Conservation (phyloP, 768 basidiomycete genomes). For the Termitomyces sp. region DNA sequence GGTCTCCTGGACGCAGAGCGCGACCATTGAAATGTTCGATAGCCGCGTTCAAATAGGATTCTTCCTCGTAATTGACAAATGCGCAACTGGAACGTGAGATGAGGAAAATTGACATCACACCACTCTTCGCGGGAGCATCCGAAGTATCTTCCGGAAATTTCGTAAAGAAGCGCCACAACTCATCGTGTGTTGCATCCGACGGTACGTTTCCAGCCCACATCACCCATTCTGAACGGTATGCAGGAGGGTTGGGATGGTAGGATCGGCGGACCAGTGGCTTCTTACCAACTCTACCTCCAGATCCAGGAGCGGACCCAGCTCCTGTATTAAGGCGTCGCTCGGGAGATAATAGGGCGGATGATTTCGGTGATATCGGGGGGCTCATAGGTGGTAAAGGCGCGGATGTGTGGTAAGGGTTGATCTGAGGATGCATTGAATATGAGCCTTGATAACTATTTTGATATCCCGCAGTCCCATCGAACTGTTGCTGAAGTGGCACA, state of each 20-base stretch:
- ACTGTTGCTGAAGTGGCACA: slow-evolving; percentile 24
- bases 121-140: slow-evolving; percentile 30
- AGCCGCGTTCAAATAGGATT: slow-evolving; percentile 60
- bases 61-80: slow-evolving; percentile 83
- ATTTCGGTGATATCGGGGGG: slow-evolving; percentile 16
- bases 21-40: slow-evolving; percentile 73
- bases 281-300: slow-evolving; percentile 19
- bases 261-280: slow-evolving; percentile 43
- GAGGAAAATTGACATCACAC: slow-evolving; percentile 84
- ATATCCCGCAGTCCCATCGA: slow-evolving; percentile 24
- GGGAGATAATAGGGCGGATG: slow-evolving; percentile 6
- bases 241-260: slow-evolving; percentile 71
- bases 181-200: slow-evolving; percentile 76
- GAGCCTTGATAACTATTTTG: slow-evolving; percentile 30
- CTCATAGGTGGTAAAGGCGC: slow-evolving; percentile 20
- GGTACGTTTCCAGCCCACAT: slow-evolving; percentile 98
- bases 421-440: slow-evolving; percentile 27
- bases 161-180: slow-evolving; percentile 85
- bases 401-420: slow-evolving; percentile 21
- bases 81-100: slow-evolving; percentile 95
- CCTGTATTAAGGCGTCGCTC: slow-evolving; percentile 1
- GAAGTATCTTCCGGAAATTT: slow-evolving; percentile 17
- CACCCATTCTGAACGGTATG: slow-evolving; percentile 85
- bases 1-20: slow-evolving; percentile 67
- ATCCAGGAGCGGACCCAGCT: slow-evolving; percentile 8